Evolutionary conservation across 179 eudicot species (phyloP).

Genomic region (Heliamphora pulchella): DNA sequence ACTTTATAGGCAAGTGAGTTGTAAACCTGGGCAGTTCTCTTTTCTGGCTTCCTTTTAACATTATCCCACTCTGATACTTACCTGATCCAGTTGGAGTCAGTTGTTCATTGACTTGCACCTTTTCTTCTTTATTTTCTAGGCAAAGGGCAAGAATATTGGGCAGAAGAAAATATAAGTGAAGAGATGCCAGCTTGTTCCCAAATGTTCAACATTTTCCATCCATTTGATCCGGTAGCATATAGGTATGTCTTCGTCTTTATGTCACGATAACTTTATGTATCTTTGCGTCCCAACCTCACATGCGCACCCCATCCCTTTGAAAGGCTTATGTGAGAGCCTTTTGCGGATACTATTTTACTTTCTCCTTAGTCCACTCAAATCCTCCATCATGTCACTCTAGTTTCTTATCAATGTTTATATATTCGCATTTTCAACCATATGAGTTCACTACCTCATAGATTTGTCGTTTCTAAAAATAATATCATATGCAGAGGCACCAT

Average conservation of each 20-base stretch:
- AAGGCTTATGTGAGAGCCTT: neutral
- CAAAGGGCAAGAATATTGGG: slow-evolving; percentile 80
- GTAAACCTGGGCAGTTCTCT: neutral
- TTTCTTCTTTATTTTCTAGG: slow-evolving; percentile 34
- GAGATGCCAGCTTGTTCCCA: slow-evolving; percentile 92
- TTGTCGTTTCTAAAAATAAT: neutral
- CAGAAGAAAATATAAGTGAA: slow-evolving; percentile 70
- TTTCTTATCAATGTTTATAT: neutral
- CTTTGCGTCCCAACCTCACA: neutral
- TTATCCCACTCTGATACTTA: neutral
- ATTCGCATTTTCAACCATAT: neutral
- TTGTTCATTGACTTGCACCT: neutral
- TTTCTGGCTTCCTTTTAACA: neutral
- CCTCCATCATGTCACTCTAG: neutral
- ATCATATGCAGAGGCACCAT: neutral
- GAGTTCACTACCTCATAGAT: neutral
- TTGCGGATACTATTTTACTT: neutral
- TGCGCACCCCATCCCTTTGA: neutral
- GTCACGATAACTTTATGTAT: neutral
- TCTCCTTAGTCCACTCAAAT: neutral
- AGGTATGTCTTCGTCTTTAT: slow-evolving; percentile 37
- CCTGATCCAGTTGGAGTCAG: neutral
- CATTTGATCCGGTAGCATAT: slow-evolving; percentile 99
- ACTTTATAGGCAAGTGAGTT: neutral
- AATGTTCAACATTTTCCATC: slow-evolving; percentile 98